Evolutionary conservation across 2,329 filamentous ascomycete species (phyloP).

Genomic region (Simplicillium aogashimaense): DNA sequence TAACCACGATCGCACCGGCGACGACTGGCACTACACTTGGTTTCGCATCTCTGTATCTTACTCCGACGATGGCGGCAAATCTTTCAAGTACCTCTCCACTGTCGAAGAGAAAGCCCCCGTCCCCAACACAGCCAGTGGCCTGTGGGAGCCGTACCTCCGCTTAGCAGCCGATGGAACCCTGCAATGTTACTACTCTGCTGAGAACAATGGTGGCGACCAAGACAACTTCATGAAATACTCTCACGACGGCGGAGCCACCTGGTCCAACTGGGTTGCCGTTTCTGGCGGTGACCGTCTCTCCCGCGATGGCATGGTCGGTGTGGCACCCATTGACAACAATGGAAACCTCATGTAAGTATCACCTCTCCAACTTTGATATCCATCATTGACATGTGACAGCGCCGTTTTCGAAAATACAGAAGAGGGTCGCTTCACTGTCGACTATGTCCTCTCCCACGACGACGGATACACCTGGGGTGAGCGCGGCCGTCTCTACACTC

Average conservation of each 20-base stretch:
- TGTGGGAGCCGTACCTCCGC: slow-evolving; percentile 34
- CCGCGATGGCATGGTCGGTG: slow-evolving; percentile 35
- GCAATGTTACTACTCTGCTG: slow-evolving; percentile 18
- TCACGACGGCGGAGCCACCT: slow-evolving; percentile 26
- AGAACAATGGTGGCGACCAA: slow-evolving; percentile 27
- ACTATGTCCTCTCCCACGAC: slow-evolving; percentile 25
- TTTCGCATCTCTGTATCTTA: slow-evolving; percentile 30
- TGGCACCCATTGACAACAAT: slow-evolving; percentile 18
- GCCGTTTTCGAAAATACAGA: slow-evolving; percentile 32
- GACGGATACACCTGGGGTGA: slow-evolving; percentile 30
- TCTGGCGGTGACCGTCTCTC: slow-evolving; percentile 21
- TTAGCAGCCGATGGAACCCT: slow-evolving; percentile 24
- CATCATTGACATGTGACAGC: slow-evolving; percentile 2
- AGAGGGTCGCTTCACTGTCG: slow-evolving; percentile 21
- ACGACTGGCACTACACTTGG: slow-evolving; percentile 14
- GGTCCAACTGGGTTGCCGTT: slow-evolving; percentile 20
- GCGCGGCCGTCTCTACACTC: slow-evolving; percentile 24
- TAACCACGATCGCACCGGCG: slow-evolving; percentile 19
- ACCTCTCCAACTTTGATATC: not conserved
- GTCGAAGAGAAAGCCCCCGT: slow-evolving; percentile 11
- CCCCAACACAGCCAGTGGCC: slow-evolving; percentile 17
- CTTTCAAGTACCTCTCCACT: slow-evolving; percentile 21
- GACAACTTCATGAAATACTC: slow-evolving; percentile 29
- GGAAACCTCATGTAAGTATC: slow-evolving; percentile 21
- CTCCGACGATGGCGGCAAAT: slow-evolving; percentile 26